phyloP scores from a whole-genome alignment of 2,329 filamentous ascomycete genomes.

The Colletotrichum costaricense region DNA sequence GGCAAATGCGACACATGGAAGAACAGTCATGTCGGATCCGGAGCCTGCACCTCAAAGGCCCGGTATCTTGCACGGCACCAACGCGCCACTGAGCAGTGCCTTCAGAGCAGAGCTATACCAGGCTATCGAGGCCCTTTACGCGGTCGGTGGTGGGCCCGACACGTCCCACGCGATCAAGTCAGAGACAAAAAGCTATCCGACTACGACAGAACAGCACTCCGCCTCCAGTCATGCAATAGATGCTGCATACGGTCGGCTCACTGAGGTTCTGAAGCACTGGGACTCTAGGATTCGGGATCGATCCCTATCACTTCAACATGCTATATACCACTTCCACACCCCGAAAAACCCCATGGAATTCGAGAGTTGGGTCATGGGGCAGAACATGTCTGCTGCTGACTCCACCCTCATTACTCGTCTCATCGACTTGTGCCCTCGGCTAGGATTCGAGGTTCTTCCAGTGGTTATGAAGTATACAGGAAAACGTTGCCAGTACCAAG shows the following conservation, averaged over 20 bases:
- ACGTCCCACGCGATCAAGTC: slow-evolving; percentile 2
- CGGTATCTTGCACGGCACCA: slow-evolving; percentile 17
- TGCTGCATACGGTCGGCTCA: not conserved
- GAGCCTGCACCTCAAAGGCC: slow-evolving; percentile 4
- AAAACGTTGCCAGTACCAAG: slow-evolving; percentile 13
- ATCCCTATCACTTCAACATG: slow-evolving; percentile 9
- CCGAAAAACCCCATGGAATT: slow-evolving; percentile 14
- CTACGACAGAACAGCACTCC: not conserved
- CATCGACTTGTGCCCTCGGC: slow-evolving; percentile 2
- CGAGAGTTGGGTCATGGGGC: slow-evolving; percentile 2
- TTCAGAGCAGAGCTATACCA: slow-evolving; percentile 12
- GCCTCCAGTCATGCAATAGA: not conserved
- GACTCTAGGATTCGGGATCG: not conserved
- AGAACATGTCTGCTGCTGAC: slow-evolving; percentile 16
- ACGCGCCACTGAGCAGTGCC: slow-evolving; percentile 13
- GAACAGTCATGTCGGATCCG: slow-evolving; percentile 14
- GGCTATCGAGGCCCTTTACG: slow-evolving; percentile 29
- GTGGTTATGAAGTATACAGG: slow-evolving; percentile 30
- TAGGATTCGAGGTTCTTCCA: slow-evolving; percentile 26
- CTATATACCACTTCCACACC: slow-evolving; percentile 25
- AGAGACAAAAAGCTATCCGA: not conserved
- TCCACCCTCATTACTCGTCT: not conserved
- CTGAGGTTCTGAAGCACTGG: slow-evolving; percentile 8
- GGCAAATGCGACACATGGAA: not conserved
- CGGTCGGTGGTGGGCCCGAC: slow-evolving; percentile 4